Evolutionary conservation across 2,329 filamentous ascomycete genomes (phyloP).

Genomic region (Colletotrichum chlorophyti): DNA sequence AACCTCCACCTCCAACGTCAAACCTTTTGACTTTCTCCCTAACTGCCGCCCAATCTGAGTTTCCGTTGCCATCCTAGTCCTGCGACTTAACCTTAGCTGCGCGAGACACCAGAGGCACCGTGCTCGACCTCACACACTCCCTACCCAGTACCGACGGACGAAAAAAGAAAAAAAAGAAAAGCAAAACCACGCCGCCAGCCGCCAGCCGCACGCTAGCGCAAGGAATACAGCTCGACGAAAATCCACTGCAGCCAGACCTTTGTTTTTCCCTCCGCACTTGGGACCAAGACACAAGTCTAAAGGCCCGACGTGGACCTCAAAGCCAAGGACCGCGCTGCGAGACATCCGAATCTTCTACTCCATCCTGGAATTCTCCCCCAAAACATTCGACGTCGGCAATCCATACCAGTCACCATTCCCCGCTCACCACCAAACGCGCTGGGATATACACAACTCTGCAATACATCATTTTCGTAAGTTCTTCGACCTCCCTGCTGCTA

Average conservation of each 20-base stretch:
- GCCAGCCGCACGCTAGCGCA: constrained; percentile 22
- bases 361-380: not conserved
- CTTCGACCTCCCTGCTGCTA: constrained; percentile 6
- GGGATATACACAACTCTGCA: constrained; percentile 4
- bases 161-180: no score
- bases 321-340: constrained; percentile 12
- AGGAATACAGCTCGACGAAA: constrained; percentile 28
- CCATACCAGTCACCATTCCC: not conserved
- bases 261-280: constrained; percentile 25
- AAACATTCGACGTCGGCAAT: constrained; percentile 3
- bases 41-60: constrained; percentile 21
- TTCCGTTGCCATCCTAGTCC: constrained; percentile 24
- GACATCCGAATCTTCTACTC: constrained; percentile 15
- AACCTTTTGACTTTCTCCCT: constrained; percentile 18
- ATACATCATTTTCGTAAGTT: constrained; percentile 10
- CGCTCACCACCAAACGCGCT: constrained; percentile 3
- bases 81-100: constrained; percentile 28
- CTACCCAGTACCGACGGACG: constrained; percentile 12
- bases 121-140: no score
- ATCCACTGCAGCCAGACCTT: constrained; percentile 21
- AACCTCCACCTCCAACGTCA: constrained; percentile 2
- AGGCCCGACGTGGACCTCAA: not conserved
- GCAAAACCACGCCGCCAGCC: constrained; percentile 13
- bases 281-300: constrained; percentile 3
- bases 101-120: constrained; percentile 25